Conservation (phyloP, 768 basidiomycete species). For the Macrolepiota fuliginosa region DNA sequence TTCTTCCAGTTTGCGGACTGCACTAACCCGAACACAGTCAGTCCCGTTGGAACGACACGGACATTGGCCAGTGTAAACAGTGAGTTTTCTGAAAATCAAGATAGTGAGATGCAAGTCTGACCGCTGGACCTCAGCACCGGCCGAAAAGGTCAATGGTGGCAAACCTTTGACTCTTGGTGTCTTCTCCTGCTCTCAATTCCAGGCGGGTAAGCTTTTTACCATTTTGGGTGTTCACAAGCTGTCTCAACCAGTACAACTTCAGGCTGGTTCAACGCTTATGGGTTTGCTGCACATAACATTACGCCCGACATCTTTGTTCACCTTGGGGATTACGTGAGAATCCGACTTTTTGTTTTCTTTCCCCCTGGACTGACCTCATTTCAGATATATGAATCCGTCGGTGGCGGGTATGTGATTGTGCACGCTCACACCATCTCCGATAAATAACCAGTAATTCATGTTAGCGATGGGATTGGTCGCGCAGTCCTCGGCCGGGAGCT, state of each 20-base stretch:
- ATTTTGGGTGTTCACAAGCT: background rate
- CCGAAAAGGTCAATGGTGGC: constrained; percentile 46
- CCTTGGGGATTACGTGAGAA: constrained; percentile 55
- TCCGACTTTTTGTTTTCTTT: background rate
- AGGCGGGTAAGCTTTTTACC: constrained; percentile 32
- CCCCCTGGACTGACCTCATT: background rate
- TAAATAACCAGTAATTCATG: background rate
- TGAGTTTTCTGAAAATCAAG: constrained; percentile 23
- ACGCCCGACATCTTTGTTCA: constrained; percentile 54
- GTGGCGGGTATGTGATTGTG: constrained; percentile 21
- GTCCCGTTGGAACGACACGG: constrained; percentile 49
- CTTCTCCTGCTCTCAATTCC: constrained; percentile 58
- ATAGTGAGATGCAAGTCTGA: background rate
- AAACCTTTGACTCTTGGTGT: constrained; percentile 52
- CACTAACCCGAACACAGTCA: constrained; percentile 38
- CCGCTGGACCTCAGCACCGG: constrained; percentile 33
- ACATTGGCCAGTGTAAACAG: constrained; percentile 47
- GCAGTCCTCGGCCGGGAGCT: constrained; percentile 49
- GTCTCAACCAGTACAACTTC: background rate
- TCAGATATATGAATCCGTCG: constrained; percentile 49
- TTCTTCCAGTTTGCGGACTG: constrained; percentile 57
- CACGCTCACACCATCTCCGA: background rate
- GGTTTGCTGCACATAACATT: constrained; percentile 50
- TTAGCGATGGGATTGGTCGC: background rate
- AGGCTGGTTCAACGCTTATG: constrained; percentile 66